These are phyloP conservation scores for Colletotrichum viniferum DNA, from an alignment of 2,329 filamentous ascomycete species.

Conservation along the genomic window DNA sequence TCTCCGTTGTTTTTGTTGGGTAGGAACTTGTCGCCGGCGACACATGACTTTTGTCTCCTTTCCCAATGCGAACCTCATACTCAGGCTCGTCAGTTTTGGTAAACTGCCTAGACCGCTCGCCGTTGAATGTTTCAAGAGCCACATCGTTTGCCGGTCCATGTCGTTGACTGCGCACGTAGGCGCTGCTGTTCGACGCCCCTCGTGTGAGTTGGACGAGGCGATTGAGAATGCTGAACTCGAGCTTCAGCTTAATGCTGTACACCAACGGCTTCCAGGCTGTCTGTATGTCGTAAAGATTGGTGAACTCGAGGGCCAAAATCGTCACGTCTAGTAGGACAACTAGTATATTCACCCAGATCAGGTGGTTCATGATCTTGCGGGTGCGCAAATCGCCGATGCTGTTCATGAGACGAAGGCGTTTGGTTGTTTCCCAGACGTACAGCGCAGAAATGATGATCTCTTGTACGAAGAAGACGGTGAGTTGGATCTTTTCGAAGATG, in stretches of 20 bases:
- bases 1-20: not conserved
- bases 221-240: slow-evolving; percentile 40
- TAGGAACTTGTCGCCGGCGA: not conserved
- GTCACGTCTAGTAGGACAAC: slow-evolving; percentile 50
- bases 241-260: slow-evolving; percentile 40
- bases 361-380: slow-evolving; percentile 40
- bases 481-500: slow-evolving; percentile 46
- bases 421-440: slow-evolving; percentile 58
- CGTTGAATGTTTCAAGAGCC: not conserved
- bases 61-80: not conserved
- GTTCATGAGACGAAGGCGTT: slow-evolving; percentile 31
- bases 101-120: not conserved
- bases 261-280: slow-evolving; percentile 36
- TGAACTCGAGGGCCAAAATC: slow-evolving; percentile 35
- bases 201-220: slow-evolving; percentile 34
- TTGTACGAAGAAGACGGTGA: not conserved
- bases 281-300: slow-evolving; percentile 36
- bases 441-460: slow-evolving; percentile 51
- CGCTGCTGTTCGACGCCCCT: not conserved
- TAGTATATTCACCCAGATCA: slow-evolving; percentile 49
- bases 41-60: not conserved
- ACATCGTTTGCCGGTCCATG: not conserved
- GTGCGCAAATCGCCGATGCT: slow-evolving; percentile 10
- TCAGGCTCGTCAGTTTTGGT: not conserved
- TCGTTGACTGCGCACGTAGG: not conserved